Evolutionary conservation across 129 eudicot species (phyloP).

Genomic region (Tagetes patula): DNA sequence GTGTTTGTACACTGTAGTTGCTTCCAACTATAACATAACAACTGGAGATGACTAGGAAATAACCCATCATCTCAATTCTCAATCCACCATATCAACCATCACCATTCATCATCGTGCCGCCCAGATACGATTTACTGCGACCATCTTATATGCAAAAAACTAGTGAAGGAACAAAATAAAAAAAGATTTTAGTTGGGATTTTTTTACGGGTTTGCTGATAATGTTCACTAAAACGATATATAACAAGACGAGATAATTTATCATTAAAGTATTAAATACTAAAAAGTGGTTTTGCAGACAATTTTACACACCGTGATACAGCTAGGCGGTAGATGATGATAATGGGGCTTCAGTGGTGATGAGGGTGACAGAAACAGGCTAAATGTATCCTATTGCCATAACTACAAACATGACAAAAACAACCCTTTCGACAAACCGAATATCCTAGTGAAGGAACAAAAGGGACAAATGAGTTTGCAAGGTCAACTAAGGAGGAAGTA

Average conservation of each 20-base stretch:
- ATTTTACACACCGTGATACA: no score
- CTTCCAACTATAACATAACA: background rate
- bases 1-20: background rate
- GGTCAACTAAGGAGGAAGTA: background rate
- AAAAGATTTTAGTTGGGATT: background rate
- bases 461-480: background rate
- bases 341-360: background rate
- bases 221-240: background rate
- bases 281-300: background rate
- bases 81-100: background rate
- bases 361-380: background rate
- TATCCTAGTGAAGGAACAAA: background rate
- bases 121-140: background rate
- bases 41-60: background rate
- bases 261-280: background rate
- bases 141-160: slow-evolving; percentile 3
- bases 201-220: background rate
- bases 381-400: background rate
- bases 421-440: background rate
- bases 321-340: background rate
- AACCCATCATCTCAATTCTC: background rate
- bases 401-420: background rate
- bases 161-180: background rate
- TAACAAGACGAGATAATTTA: background rate
- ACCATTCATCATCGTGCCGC: background rate